Base-by-base conservation (phyloP, 768 basidiomycete species). In the Agrocybe chaxingu region DNA sequence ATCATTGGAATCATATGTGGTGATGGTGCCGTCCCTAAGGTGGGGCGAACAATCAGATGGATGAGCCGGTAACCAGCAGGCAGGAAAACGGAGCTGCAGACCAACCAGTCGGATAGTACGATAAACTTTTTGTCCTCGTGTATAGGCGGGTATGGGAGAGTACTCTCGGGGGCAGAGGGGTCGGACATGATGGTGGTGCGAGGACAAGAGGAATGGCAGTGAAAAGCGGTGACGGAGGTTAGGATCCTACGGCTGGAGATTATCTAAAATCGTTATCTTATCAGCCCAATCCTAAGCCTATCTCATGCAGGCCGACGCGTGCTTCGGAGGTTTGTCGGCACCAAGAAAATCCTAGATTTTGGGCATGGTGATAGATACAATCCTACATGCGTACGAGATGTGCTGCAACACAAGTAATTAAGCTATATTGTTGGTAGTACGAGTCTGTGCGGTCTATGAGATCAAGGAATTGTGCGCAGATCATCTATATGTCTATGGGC, bases 1-100 rank as follows among this genome's bases (percentile, higher is more conserved):
- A 61, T 97, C 94, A 66, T 98, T 98, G 6, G 90, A 92, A 65
- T 98, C 94, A 61, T 80, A 82, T 36, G 81, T 92, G 3, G 94
- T 96, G 70, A 98, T 96, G 10, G 94, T 98, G 60, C 89, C 89
- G 71, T 92, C 89, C 90, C 89, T 91, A 65, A 13, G 53, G 41
- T 24, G 24, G 35, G 30, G 39, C 47, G 48, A 24, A 51, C 36
- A 19, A 42, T 18, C 42, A 43, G 18, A 36, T 51, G 42, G 50
- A 51, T 38, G 29, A 33, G 45, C 31, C 19, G 31, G 29, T n/a
- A 31, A 55, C 36, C 45, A 40, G 41, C n/a, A 19, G 24, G 40
- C 30, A 40, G 33, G 41, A 31, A 47, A 12, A 45, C 34, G 30
- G 24, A 30, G n/a, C 46, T 51, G 58, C 38, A 53, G 52, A 76